Base-by-base conservation (phyloP, 306 rosid genomes). In the Cucurbita pepo region DNA sequence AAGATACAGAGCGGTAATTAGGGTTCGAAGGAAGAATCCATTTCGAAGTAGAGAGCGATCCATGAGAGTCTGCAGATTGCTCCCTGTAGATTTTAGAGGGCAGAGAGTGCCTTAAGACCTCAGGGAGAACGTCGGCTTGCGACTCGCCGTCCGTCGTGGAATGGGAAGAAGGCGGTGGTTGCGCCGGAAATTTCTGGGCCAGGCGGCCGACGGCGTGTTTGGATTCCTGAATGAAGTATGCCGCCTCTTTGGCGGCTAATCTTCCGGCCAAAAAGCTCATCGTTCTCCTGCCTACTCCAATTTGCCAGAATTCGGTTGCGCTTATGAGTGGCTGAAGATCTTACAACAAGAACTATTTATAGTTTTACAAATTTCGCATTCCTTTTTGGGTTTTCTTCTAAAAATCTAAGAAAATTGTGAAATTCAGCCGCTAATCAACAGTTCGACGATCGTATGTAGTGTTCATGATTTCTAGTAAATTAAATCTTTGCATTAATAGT, bases 221-320 rank as follows among this genome's bases (percentile, higher is more conserved):
- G 84, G 98, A 88, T 87, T 93, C 97, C 77, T 88, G 94, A 77
- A 93, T 77, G 71, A 93, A 93, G 65, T 84, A 90, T 0, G 98
- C 97, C 0, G 87, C 98, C 80, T 93, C 98, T 83, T 88, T 93
- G 56, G 88, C 97, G 0, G 97, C 97, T 73, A 84, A 78, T 47
- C 98, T 87, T 77, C 96, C 91, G 77, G 89, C 96, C 7, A 90
- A 91, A 77, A 93, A 90, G 72, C 97, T 90, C 98, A 93, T 90
- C 21, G 67, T 48, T 69, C 43, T 1, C 57, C 53, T 47, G 57
- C 0, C 6, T 69, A 4, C n/a, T 6, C 56, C 40, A 47, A 66
- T 19, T 45, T 15, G 55, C 47, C 56, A 4, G n/a, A 66, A 45
- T 66, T 45, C 40, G 0, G 41, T 66, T 66, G 19, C 40, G 4